phyloP scores from a whole-genome alignment of 345 rosid species.

The Acer yangbiense region DNA sequence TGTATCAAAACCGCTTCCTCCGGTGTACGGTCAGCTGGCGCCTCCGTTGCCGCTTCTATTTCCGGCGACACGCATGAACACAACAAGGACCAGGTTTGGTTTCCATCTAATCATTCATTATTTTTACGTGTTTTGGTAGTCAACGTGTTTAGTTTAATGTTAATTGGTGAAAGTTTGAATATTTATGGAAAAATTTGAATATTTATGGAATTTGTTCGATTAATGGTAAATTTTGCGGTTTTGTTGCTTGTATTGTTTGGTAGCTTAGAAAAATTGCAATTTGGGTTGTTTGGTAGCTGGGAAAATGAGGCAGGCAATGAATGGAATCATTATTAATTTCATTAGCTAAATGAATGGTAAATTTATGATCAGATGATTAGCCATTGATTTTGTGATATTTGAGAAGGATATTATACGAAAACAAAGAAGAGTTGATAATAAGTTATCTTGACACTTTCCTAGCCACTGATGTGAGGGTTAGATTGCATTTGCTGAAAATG shows the following conservation, averaged over 20 bases:
- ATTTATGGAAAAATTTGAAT: neutral
- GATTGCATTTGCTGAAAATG: neutral
- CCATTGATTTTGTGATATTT: neutral
- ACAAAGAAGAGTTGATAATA: neutral
- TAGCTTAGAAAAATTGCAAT: conserved; percentile 18
- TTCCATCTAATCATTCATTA: neutral
- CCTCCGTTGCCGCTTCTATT: conserved; percentile 84
- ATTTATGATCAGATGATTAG: neutral
- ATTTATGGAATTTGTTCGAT: neutral
- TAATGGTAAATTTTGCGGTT: neutral
- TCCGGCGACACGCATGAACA: conserved; percentile 56
- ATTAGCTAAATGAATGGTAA: neutral
- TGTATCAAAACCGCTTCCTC: conserved; percentile 90
- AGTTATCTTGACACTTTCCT: neutral
- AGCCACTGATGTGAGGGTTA: neutral
- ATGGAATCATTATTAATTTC: conserved; percentile 6
- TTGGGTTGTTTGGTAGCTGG: conserved; percentile 18
- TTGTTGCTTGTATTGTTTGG: conserved; percentile 4
- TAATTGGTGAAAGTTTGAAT: neutral
- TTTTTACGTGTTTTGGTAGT: neutral
- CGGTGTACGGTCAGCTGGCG: conserved; percentile 87
- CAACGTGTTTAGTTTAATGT: neutral
- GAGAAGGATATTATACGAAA: neutral
- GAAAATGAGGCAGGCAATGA: conserved; percentile 17
- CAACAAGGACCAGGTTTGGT: conserved; percentile 76